These are phyloP conservation scores for Penicillium nordicum DNA, from an alignment of 2,329 filamentous ascomycete genomes.

Conservation along the genomic window DNA sequence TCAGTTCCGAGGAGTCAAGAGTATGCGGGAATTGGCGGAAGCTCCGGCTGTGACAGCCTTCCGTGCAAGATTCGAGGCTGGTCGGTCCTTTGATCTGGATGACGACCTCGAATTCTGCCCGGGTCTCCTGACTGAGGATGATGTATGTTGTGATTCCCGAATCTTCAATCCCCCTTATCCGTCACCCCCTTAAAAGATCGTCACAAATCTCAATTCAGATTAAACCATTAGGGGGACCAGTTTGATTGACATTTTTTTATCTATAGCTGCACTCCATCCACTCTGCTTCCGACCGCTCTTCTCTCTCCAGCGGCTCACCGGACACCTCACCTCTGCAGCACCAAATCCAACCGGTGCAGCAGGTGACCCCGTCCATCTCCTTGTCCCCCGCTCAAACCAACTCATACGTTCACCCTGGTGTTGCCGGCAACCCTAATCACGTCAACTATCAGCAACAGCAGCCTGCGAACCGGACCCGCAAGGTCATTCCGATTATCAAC, in stretches of 20 bases:
- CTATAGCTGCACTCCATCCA: slow-evolving; percentile 82
- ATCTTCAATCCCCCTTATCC: not conserved
- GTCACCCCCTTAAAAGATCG: slow-evolving; percentile 2
- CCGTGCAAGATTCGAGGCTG: slow-evolving; percentile 83
- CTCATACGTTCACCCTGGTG: slow-evolving; percentile 61
- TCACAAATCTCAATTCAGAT: not conserved
- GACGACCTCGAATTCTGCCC: slow-evolving; percentile 97
- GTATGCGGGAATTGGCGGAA: slow-evolving; percentile 82
- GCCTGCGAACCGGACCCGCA: slow-evolving; percentile 82
- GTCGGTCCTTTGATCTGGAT: slow-evolving; percentile 89
- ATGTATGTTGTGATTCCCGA: slow-evolving; percentile 57
- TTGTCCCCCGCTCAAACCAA: slow-evolving; percentile 62
- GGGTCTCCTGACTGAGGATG: slow-evolving; percentile 83
- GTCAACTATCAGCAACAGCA: slow-evolving; percentile 94
- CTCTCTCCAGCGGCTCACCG: slow-evolving; percentile 89
- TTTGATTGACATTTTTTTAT: slow-evolving; percentile 18
- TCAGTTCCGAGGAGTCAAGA: slow-evolving; percentile 79
- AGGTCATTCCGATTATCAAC: slow-evolving; percentile 97
- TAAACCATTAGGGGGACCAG: not conserved
- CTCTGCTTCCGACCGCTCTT: slow-evolving; percentile 87
- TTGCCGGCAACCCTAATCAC: slow-evolving; percentile 63
- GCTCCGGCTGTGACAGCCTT: slow-evolving; percentile 72
- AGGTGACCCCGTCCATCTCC: slow-evolving; percentile 68
- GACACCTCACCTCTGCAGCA: slow-evolving; percentile 88
- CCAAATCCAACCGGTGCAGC: slow-evolving; percentile 67